Base-by-base conservation (phyloP, 257 asterid species). In the Catharanthus roseus region DNA sequence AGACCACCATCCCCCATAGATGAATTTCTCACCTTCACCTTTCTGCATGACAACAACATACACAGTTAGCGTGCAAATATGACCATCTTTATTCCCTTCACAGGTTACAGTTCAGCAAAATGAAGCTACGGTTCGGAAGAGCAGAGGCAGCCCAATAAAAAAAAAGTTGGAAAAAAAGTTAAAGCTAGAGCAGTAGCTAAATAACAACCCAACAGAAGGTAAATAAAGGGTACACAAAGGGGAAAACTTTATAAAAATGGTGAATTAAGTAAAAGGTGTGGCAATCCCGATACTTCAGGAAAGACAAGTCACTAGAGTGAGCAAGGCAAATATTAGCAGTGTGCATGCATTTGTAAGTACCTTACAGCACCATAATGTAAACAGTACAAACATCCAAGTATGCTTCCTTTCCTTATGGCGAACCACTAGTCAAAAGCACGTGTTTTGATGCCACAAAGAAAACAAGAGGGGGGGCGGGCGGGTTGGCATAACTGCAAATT, bases 1-100 rank as follows among this genome's bases (percentile, higher is more conserved):
- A 21, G 95, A 80, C 92, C 92, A 86, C 95, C 92, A 88, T 62
- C 95, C 89, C 21, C 95, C 83, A 49, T 83, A 88, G 19, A 79
- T 66, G 55, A 81, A 88, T 73, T 74, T 69, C 47, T 70, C 79
- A 65, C 68, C 73, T 31, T 82, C 70, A 62, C 79, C 86, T 57
- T 79, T 76, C 97, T 88, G 89, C 81, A 75, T 28, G 53, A 63
- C 16, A 65, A 63, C 33, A 42, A 54, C 31, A 42, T 33, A 31
- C 33, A 34, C 45, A 31, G 16, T 33, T 1, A 61, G 24, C 5
- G 26, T 24, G 34, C 36, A 13, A 24, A 26, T 55, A n/a, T 26
- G 1, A 60, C 45, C 26, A 34, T 34, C 45, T 61, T 61, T 33
- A 61, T 61, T 33, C 45, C 45, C 44, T 33, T 31, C 10, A 21